Evolutionary conservation across 305 asterid species (phyloP).

Genomic region (Fraxinus sp.): DNA sequence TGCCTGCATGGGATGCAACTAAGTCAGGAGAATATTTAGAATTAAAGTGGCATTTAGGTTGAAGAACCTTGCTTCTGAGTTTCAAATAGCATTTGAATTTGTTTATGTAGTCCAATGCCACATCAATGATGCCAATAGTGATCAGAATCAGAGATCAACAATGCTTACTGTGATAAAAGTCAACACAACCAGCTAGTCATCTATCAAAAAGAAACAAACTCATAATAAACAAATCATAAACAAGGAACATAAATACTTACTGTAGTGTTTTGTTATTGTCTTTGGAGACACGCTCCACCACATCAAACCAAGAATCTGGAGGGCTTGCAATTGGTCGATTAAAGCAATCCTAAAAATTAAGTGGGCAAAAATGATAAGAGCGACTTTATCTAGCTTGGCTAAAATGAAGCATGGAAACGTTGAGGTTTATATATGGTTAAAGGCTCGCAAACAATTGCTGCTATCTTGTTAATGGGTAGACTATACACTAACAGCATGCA

Average conservation of each 20-base stretch:
- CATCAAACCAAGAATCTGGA: constrained; percentile 99
- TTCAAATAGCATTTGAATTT: background rate
- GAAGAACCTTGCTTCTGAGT: background rate
- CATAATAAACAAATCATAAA: constrained; percentile 31
- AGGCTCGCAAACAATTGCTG: background rate
- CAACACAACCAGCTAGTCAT: background rate
- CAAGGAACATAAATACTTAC: constrained; percentile 40
- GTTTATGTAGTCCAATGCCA: background rate
- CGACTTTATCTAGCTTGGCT: background rate
- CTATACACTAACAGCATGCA: background rate
- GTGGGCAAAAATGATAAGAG: background rate
- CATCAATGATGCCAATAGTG: background rate
- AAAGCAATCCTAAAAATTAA: background rate
- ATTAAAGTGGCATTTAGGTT: background rate
- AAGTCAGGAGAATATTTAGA: background rate
- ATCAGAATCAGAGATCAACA: background rate
- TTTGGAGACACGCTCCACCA: constrained; percentile 92
- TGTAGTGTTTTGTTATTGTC: constrained; percentile 90
- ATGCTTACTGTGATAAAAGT: background rate
- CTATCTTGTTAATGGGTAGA: background rate
- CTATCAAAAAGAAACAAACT: background rate
- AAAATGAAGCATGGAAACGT: background rate
- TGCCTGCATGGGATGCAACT: constrained; percentile 54
- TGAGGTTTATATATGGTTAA: background rate
- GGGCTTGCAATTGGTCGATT: constrained; percentile 86